A percentile compares a stretch with the other conserved stretches of the same genome.
These are phyloP conservation scores for Coniochaeta prunicola DNA, from an alignment of 2,329 filamentous ascomycete genomes.

Conservation along the genomic window DNA sequence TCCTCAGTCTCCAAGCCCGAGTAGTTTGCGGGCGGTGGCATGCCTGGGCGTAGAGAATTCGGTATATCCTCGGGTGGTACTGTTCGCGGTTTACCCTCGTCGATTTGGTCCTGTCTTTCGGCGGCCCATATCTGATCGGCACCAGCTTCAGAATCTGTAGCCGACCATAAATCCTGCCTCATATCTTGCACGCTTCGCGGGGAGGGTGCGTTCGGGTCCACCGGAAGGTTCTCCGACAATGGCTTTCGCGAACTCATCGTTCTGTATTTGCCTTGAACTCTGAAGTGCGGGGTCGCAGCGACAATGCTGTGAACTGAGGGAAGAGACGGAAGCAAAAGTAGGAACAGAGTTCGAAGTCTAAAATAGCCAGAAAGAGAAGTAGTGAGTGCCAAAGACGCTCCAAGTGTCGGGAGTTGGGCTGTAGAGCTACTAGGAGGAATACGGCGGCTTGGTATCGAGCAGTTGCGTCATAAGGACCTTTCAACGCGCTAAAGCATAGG, in stretches of 20 bases:
- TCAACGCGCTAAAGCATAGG: neutral
- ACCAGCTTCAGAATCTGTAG: slow-evolving; percentile 23
- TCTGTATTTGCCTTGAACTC: neutral
- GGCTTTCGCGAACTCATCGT: slow-evolving; percentile 36
- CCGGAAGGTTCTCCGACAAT: slow-evolving; percentile 19
- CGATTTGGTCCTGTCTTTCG: slow-evolving; percentile 5
- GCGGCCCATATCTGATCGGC: slow-evolving; percentile 21
- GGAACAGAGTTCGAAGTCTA: neutral
- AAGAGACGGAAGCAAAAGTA: neutral
- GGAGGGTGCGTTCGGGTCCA: slow-evolving; percentile 15
- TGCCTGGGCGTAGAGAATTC: slow-evolving; percentile 24
- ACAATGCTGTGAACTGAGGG: slow-evolving; percentile 5
- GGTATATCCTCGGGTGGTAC: slow-evolving; percentile 17
- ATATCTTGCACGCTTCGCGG: slow-evolving; percentile 16
- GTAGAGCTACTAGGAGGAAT: neutral
- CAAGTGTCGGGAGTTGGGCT: neutral
- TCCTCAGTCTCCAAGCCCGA: slow-evolving; percentile 22
- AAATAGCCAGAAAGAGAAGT: neutral
- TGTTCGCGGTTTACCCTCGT: slow-evolving; percentile 4
- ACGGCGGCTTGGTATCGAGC: neutral
- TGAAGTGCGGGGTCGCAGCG: neutral
- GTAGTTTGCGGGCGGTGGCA: slow-evolving; percentile 8
- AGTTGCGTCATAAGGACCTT: neutral
- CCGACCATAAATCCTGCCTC: slow-evolving; percentile 23
- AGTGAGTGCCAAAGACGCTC: neutral